phyloP scores from a whole-genome alignment of 2,329 filamentous ascomycete species.

The Chaetomium sp. region DNA sequence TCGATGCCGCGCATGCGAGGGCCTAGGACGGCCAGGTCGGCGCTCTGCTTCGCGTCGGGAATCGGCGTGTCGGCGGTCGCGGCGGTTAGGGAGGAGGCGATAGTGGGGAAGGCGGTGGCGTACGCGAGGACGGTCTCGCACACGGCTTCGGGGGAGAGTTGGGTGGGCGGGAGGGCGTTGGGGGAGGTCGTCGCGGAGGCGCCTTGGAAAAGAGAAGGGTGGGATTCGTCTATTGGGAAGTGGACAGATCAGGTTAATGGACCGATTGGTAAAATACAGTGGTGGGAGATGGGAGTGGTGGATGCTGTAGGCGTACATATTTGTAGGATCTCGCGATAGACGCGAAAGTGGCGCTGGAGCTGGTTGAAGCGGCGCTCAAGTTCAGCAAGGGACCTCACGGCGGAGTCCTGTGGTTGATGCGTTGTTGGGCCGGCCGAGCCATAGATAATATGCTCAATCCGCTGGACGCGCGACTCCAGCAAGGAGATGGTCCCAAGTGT shows the following conservation, averaged over 20 bases:
- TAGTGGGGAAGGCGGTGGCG: conserved; percentile 49
- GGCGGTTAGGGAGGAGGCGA: conserved; percentile 52
- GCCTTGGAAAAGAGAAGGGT: conserved; percentile 50
- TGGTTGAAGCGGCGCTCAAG: conserved; percentile 48
- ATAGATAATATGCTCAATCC: conserved; percentile 53
- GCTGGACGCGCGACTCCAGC: conserved; percentile 52
- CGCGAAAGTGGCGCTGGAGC: conserved; percentile 45
- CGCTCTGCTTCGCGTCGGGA: conserved; percentile 48
- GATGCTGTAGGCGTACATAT: conserved; percentile 42
- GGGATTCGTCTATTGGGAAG: conserved; percentile 39
- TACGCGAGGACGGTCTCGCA: conserved; percentile 50
- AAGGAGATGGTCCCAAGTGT: conserved; percentile 49
- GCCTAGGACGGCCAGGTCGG: conserved; percentile 49
- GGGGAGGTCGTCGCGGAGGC: conserved; percentile 27
- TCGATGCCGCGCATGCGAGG: conserved; percentile 58
- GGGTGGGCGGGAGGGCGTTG: conserved; percentile 35
- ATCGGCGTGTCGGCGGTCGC: conserved; percentile 47
- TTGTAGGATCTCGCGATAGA: conserved; percentile 53
- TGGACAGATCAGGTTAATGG: neutral
- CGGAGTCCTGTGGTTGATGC: conserved; percentile 33
- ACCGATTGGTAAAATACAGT: neutral
- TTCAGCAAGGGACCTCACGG: conserved; percentile 39
- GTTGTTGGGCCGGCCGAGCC: conserved; percentile 36
- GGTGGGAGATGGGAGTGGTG: neutral
- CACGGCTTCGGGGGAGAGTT: conserved; percentile 46